Evolutionary conservation across 2,329 filamentous ascomycete species (phyloP).

Genomic region (Aspergillus sp.): DNA sequence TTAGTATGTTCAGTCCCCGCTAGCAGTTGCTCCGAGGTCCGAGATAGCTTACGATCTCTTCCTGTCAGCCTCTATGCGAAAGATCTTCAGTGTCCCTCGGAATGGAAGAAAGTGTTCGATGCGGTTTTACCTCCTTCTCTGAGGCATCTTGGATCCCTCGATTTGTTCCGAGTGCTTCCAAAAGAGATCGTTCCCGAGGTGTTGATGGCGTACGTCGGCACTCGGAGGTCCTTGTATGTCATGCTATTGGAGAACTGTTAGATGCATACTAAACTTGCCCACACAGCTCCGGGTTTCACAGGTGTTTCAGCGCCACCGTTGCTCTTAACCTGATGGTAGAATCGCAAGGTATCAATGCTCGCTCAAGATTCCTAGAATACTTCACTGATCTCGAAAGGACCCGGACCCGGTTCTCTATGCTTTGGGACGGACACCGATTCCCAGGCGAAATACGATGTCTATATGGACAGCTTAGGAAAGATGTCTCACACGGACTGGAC

Average conservation of each 20-base stretch:
- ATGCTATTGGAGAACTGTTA: background rate
- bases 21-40: conserved; percentile 10
- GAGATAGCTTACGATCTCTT: conserved; percentile 14
- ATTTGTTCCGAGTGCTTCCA: conserved; percentile 35
- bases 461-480: conserved; percentile 32
- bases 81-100: conserved; percentile 32
- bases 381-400: conserved; percentile 14
- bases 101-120: conserved; percentile 30
- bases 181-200: conserved; percentile 34
- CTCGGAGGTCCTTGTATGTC: conserved; percentile 29
- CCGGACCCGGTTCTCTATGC: conserved; percentile 26
- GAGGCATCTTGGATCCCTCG: conserved; percentile 32
- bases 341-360: conserved; percentile 23
- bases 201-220: conserved; percentile 39
- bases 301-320: conserved; percentile 37
- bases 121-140: conserved; percentile 30
- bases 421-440: conserved; percentile 36
- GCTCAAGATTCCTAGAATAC: background rate
- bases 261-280: too few relatives aligned
- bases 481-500: conserved; percentile 37
- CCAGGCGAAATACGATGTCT: conserved; percentile 32
- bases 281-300: conserved; percentile 35
- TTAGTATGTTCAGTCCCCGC: conserved; percentile 16
- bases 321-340: conserved; percentile 35
- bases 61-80: conserved; percentile 33